Base-by-base conservation (phyloP, 2,329 filamentous ascomycete genomes). In the Dothiorella sarmentorum region DNA sequence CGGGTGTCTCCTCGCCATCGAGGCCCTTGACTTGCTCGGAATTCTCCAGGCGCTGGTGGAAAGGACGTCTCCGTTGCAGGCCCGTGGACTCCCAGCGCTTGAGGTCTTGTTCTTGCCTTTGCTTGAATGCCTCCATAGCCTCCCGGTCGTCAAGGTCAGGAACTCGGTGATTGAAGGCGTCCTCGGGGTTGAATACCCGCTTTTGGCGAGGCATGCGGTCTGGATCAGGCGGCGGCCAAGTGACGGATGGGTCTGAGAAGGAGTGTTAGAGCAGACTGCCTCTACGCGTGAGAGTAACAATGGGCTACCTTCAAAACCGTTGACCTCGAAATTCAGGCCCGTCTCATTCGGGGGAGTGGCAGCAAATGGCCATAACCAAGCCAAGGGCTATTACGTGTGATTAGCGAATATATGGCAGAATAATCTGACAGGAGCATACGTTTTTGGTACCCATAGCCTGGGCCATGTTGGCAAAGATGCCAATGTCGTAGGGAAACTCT, bases 401-500 rank as follows among this genome's bases (percentile, higher is more conserved):
- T 24, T 7, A 17, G 24, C 27, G 20, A 56, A 47, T 1, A 10
- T 6, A 2, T 31, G 7, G 15, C 29, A n/a, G 9, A 15, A 6
- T 13, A 49, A 45, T 18, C 13, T 15, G 31, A 2, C 17, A 18
- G 27, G 11, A 17, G 11, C 47, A 10, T 58, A 66, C 66, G 67
- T 90, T 91, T 7, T 69, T 63, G 0, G 83, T 86, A 3, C 89
- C 88, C 87, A 94, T 92, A 15, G 85, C 87, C 68, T 90, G 86
- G 15, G 81, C 80, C 68, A 93, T 79, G 70, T 95, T 95, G 33
- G 76, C 70, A 75, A 84, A 91, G 65, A 94, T 77, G 51, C 88
- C 89, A 43, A 93, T 75, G 67, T 95, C 90, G 73, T 91, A 94
- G 0, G 90, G 90, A 65, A 91, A 94, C 71, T 93, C 88, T 65